Base-by-base conservation (phyloP, 352 stramenopile genomes). In the Stramenopiles sp. region DNA sequence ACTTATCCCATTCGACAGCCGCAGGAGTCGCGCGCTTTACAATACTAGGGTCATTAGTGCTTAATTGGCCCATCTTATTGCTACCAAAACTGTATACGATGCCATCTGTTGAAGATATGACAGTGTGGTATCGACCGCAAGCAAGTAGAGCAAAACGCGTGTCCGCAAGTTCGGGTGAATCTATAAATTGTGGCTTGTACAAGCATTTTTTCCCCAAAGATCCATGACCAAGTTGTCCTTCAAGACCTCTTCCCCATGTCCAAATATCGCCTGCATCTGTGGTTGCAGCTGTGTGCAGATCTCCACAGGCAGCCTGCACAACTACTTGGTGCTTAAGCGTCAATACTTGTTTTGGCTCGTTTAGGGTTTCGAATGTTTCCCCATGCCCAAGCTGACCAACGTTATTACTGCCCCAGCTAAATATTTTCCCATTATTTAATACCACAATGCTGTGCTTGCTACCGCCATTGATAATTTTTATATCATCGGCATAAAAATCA, bases 221-320 rank as follows among this genome's bases (percentile, higher is more conserved):
- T 39, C 27, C 82, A 25, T 91, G 88, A 0, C 92, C 92, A 1
- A 95, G 87, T 75, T 96, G 91, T 0, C 91, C 92, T 82, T 95
- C 90, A 22, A 88, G 90, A 81, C 93, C 94, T 22, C 90, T 84
- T 0, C 92, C 92, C 91, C 91, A 96, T 0, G 91, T 92, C 84
- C 95, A 95, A 30, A 95, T 33, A 75, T 94, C 91, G 25, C 91
- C 91, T 30, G 84, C 86, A n/a, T 89, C 82, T 0, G 90, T 94
- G 76, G 95, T 32, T 0, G 90, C 90, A 75, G 87, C 88, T 0
- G 86, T 89, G 80, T 96, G 92, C 30, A 86, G 81, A 30, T 83
- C 82, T 25, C 91, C 92, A 67, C 91, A 95, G 25, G 88, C 86
- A 25, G 95, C 81, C 30, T 88, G 86, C 27, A 81, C 83, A 81